These are phyloP conservation scores for Penicillium crystallinum DNA, from an alignment of 495 filamentous ascomycete genomes.

Conservation along the genomic window DNA sequence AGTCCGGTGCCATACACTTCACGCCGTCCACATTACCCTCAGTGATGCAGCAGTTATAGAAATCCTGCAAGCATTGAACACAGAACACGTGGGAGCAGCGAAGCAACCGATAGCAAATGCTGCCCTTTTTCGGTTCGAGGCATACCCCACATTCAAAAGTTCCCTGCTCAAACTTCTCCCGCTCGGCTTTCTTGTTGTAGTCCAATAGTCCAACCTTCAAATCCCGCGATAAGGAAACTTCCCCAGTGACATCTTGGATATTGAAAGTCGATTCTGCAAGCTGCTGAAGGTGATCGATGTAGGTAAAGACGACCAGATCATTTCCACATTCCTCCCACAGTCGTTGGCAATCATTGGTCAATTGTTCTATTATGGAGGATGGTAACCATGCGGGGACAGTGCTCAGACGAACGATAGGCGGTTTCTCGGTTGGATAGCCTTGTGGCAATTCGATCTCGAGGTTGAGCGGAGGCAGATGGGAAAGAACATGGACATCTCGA, in stretches of 20 bases:
- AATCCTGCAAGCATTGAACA: slow-evolving; percentile 74
- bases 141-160: slow-evolving; percentile 92
- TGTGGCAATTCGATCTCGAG: slow-evolving; percentile 66
- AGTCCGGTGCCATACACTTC: slow-evolving; percentile 70
- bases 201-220: slow-evolving; percentile 72
- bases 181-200: slow-evolving; percentile 68
- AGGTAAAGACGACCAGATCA: slow-evolving; percentile 72
- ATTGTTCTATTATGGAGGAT: slow-evolving; percentile 43
- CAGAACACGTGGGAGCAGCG: slow-evolving; percentile 92
- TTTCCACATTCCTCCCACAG: slow-evolving; percentile 83
- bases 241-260: slow-evolving; percentile 48
- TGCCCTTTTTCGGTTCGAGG: slow-evolving; percentile 87
- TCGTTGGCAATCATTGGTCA: slow-evolving; percentile 54
- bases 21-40: slow-evolving; percentile 77
- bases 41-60: slow-evolving; percentile 79
- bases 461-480: slow-evolving; percentile 69
- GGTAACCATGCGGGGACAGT: slow-evolving; percentile 71
- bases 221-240: slow-evolving; percentile 39
- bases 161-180: slow-evolving; percentile 69
- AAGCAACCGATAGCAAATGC: slow-evolving; percentile 68
- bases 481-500: slow-evolving; percentile 57
- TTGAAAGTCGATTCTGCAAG: slow-evolving; percentile 71
- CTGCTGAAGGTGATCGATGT: slow-evolving; percentile 83
- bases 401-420: slow-evolving; percentile 62
- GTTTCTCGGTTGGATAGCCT: slow-evolving; percentile 63